Evolutionary conservation across 352 stramenopile species (phyloP).

Genomic region (Phytophthora melonis): DNA sequence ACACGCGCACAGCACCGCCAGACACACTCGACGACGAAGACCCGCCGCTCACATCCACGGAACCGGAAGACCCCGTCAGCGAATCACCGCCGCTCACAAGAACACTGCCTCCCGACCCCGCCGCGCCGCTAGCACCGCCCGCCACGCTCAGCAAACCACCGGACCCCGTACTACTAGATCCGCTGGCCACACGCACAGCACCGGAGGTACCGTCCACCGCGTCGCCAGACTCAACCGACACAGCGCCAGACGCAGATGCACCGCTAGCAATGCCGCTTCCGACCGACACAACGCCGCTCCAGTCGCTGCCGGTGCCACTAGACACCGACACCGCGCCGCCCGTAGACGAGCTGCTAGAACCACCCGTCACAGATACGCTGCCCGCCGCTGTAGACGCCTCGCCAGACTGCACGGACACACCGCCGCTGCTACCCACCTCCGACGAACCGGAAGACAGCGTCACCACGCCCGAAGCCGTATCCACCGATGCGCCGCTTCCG

Average conservation of each 20-base stretch:
- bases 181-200: too few species aligned
- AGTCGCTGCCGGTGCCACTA: conserved; percentile 10
- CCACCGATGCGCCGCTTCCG: too few species aligned
- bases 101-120: too few species aligned
- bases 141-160: too few species aligned
- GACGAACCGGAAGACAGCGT: conserved; percentile 22
- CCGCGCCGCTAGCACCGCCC: too few species aligned
- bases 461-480: too few species aligned
- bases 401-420: conserved; percentile 25
- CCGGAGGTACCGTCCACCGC: too few species aligned
- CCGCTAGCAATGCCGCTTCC: conserved; percentile 13
- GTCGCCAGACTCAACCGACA: conserved; percentile 16
- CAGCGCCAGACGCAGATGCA: conserved; percentile 22
- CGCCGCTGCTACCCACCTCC: conserved; percentile 14
- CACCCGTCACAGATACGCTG: conserved; percentile 23
- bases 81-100: too few species aligned
- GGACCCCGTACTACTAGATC: too few species aligned
- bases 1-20: conserved; percentile 3
- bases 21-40: conserved; percentile 27
- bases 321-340: conserved; percentile 1
- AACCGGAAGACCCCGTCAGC: too few species aligned
- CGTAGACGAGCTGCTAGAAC: conserved; percentile 29
- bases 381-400: conserved; percentile 13
- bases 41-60: conserved; percentile 17
- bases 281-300: conserved; percentile 27